Percentiles rank a stretch among this genome's conserved stretches.
phyloP scores from a whole-genome alignment of 768 basidiomycete genomes.

The Floccularia luteovirens region DNA sequence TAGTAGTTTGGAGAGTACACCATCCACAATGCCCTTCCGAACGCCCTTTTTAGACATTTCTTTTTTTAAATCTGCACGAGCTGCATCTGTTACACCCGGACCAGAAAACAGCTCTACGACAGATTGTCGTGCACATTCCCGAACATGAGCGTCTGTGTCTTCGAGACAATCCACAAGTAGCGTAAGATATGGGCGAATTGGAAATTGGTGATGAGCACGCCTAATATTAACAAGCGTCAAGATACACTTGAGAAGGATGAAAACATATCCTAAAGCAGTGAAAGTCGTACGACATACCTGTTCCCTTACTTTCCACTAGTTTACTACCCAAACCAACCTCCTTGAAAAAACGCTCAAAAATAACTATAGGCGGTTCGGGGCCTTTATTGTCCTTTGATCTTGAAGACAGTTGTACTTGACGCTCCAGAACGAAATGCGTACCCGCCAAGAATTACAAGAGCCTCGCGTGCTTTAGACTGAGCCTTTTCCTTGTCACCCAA shows the following conservation, averaged over 20 bases:
- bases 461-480: conserved; percentile 68
- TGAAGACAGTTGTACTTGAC: conserved; percentile 31
- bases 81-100: conserved; percentile 73
- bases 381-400: conserved; percentile 49
- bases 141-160: conserved; percentile 86
- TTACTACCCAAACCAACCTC: conserved; percentile 76
- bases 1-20: conserved; percentile 64
- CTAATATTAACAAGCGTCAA: conserved; percentile 68
- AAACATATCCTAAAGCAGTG: not conserved
- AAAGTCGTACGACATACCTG: conserved; percentile 49
- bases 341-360: conserved; percentile 66
- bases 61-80: conserved; percentile 90
- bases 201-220: conserved; percentile 62
- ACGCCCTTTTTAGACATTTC: conserved; percentile 82
- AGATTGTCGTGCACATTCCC: conserved; percentile 76
- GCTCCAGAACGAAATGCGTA: conserved; percentile 57
- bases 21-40: conserved; percentile 81
- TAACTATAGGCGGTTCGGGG: conserved; percentile 56
- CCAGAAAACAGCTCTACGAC: conserved; percentile 84
- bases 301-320: conserved; percentile 79
- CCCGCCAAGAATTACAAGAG: conserved; percentile 67
- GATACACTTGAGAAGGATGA: conserved; percentile 35
- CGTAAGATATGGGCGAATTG: conserved; percentile 74
- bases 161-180: conserved; percentile 80
- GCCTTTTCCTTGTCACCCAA: conserved; percentile 77